Conservation (phyloP, 805 yeast species). For the Tetrapisispora pingtungensis region DNA sequence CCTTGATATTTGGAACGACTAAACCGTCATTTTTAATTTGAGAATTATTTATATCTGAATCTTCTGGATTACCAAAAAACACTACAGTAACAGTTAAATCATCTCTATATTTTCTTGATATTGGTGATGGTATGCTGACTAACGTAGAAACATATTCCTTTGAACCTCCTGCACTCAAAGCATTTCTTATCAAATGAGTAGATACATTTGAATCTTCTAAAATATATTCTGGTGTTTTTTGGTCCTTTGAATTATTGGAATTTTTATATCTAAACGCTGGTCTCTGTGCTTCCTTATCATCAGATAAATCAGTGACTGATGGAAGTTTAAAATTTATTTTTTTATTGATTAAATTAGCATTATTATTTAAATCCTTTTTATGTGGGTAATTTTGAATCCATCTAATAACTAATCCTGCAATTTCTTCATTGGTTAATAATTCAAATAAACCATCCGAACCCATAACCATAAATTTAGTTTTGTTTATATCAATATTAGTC, state of each 20-base stretch:
- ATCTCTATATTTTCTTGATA: conserved; percentile 86
- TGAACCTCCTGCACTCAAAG: conserved; percentile 79
- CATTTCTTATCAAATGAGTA: conserved; percentile 89
- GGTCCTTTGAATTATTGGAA: conserved; percentile 13
- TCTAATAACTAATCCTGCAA: conserved; percentile 80
- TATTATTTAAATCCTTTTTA: conserved; percentile 3
- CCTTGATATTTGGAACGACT: conserved; percentile 15
- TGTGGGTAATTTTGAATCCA: conserved; percentile 68
- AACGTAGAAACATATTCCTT: conserved; percentile 81
- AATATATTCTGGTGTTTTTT: conserved; percentile 34
- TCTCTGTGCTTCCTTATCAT: conserved; percentile 46
- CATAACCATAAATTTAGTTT: conserved; percentile 76
- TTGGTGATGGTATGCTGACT: conserved; percentile 83
- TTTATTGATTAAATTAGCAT: conserved; percentile 12
- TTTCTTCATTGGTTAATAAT: conserved; percentile 83
- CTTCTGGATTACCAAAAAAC: conserved; percentile 57
- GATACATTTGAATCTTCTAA: conserved; percentile 82
- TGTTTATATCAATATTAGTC: conserved; percentile 55
- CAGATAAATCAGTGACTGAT: conserved; percentile 51
- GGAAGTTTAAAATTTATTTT: conserved; percentile 38
- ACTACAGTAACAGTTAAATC: conserved; percentile 94
- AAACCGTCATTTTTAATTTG: conserved; percentile 12
- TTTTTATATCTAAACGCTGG: conserved; percentile 60
- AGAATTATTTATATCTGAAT: not conserved
- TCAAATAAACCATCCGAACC: conserved; percentile 94